These are phyloP conservation scores for Achaetomiella virescens DNA, from an alignment of 495 filamentous ascomycete species.

Conservation along the genomic window DNA sequence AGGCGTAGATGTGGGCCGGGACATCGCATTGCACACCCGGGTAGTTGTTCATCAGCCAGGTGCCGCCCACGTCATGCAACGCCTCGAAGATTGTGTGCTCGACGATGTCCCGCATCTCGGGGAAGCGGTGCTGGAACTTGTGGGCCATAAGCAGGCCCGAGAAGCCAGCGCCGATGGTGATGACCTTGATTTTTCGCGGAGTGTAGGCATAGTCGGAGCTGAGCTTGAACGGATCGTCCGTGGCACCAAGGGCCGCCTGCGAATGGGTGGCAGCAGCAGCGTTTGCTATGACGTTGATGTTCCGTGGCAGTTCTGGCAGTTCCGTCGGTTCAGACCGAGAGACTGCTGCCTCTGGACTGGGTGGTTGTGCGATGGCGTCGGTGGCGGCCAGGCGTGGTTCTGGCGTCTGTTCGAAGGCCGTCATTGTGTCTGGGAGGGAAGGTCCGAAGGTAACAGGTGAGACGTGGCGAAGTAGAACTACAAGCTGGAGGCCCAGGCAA, in stretches of 20 bases:
- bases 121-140: background rate
- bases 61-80: slow-evolving; percentile 61
- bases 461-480: too few species aligned
- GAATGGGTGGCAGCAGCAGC: background rate
- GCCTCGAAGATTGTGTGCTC: slow-evolving; percentile 46
- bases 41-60: slow-evolving; percentile 64
- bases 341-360: too few species aligned
- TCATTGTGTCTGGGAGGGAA: background rate
- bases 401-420: background rate
- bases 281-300: background rate
- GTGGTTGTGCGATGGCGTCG: background rate
- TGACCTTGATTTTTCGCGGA: background rate
- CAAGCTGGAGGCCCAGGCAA: too few species aligned
- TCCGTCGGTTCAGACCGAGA: background rate
- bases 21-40: slow-evolving; percentile 50
- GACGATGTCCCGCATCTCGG: slow-evolving; percentile 52
- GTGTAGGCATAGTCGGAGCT: background rate
- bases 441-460: too few species aligned
- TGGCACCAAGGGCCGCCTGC: background rate
- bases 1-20: slow-evolving; percentile 47
- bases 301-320: background rate
- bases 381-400: background rate
- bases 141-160: slow-evolving; percentile 48
- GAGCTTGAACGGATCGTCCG: background rate
- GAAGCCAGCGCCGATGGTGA: slow-evolving; percentile 53